Evolutionary conservation across 2,329 filamentous ascomycete genomes (phyloP), one percentile per base, ranked within the genome.

Genomic region (Claviceps africana): DNA sequence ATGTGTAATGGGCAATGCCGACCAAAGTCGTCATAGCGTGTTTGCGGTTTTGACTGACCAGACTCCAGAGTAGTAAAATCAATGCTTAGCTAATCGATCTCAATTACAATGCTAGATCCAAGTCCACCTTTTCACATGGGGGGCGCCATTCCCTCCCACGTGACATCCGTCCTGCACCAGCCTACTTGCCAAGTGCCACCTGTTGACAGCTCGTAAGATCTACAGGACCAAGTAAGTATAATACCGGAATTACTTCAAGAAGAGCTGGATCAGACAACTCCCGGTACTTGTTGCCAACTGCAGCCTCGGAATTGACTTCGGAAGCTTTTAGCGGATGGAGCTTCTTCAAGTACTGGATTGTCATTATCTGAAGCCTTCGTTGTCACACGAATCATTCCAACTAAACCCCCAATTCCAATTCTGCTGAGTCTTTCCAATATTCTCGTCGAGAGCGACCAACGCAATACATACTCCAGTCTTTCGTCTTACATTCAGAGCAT

Each of bases 231-330:
- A 48, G 42, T 33, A 44, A 46, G 17, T 48, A 46, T 53, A 33
- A 52, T 45, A 42, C 46, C 43, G 47, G 28, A 65, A 58, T 42
- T 43, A 57, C 53, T 59, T 51, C 51, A 25, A 51, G 48, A 45
- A 54, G 52, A 39, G 52, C 49, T 46, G 48, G 22, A 56, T 51
- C 50, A 56, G 54, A 61, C 54, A 58, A 63, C 57, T 54, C 56
- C 55, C 52, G 57, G 62, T 59, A 58, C 21, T 65, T 56, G 60
- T 53, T 60, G 60, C 57, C 58, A 52, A 62, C 52, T 56, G 52
- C 57, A 56, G 59, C 53, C 54, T 58, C 56, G 53, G 62, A 46
- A 31, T 61, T 65, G 59, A 57, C 28, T n/a, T 19, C 30, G 44
- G 47, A 5, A 49, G 44, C 31, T 22, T 33, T 10, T 11, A 54